These are phyloP conservation scores for Herpotrichia juniperi DNA, from an alignment of 2,329 filamentous ascomycete genomes.

Conservation along the genomic window DNA sequence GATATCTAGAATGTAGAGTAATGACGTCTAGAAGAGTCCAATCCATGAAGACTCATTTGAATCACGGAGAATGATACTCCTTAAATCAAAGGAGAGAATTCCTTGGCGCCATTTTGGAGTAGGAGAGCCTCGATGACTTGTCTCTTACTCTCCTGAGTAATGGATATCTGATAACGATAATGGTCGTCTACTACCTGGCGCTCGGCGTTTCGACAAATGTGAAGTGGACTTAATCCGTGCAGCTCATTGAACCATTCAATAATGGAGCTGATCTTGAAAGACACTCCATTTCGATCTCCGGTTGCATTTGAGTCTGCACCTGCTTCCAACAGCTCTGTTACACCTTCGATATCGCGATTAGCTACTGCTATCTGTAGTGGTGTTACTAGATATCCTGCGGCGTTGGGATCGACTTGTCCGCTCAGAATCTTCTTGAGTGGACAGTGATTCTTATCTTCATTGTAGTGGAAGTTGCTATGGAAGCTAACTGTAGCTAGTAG, in stretches of 20 bases:
- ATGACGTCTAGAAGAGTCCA: too few species aligned
- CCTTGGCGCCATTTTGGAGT: too few species aligned
- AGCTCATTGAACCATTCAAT: conserved; percentile 4
- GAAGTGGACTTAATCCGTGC: background rate
- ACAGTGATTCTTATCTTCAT: background rate
- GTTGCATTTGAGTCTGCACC: background rate
- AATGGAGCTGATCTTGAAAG: background rate
- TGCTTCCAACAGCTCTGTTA: conserved; percentile 1
- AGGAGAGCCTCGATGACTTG: too few species aligned
- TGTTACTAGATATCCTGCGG: background rate
- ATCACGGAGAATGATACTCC: too few species aligned
- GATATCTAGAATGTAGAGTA: too few species aligned
- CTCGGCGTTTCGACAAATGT: too few species aligned
- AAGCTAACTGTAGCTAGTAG: too few species aligned
- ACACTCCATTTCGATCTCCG: background rate
- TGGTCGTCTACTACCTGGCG: too few species aligned
- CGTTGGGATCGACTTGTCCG: background rate
- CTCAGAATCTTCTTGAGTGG: background rate
- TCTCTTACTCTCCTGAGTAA: too few species aligned
- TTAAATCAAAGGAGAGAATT: too few species aligned
- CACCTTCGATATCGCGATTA: background rate
- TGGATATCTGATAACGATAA: too few species aligned
- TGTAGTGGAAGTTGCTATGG: background rate
- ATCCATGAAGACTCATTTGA: too few species aligned
- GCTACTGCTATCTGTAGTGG: conserved; percentile 3